These are phyloP conservation scores for Mycena rosella DNA, from an alignment of 768 basidiomycete species.

Conservation along the genomic window DNA sequence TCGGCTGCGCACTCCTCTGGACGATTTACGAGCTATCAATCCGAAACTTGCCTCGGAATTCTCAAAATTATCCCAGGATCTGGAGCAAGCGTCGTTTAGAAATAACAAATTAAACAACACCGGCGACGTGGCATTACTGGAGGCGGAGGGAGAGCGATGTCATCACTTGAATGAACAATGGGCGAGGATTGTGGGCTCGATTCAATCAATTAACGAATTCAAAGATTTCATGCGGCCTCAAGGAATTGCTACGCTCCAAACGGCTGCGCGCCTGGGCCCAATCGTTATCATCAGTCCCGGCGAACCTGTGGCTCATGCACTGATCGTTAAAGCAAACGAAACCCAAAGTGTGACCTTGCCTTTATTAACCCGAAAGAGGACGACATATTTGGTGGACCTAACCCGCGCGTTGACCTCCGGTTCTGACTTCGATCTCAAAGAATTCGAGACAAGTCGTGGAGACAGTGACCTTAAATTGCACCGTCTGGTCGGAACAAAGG, in stretches of 20 bases:
- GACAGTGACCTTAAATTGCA: too few relatives aligned
- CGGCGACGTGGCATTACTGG: too few relatives aligned
- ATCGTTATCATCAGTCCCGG: background rate
- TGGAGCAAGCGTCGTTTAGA: too few relatives aligned
- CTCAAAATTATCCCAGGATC: background rate
- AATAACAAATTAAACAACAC: background rate
- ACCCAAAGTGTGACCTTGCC: background rate
- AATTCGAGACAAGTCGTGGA: too few relatives aligned
- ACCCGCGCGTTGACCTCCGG: background rate
- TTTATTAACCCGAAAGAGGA: too few relatives aligned
- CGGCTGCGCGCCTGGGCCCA: background rate
- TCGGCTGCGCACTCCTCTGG: constrained; percentile 3
- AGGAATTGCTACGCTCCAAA: background rate
- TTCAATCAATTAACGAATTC: background rate
- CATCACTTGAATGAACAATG: background rate
- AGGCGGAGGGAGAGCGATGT: background rate
- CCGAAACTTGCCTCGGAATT: too few relatives aligned
- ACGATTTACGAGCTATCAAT: too few relatives aligned
- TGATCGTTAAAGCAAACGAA: background rate
- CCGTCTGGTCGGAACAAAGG: too few relatives aligned
- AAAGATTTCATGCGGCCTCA: constrained; percentile 1
- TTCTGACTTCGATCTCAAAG: too few relatives aligned
- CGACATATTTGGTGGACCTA: background rate
- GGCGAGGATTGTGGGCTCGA: background rate
- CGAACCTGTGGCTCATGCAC: background rate